Base-by-base conservation (phyloP, 2,329 filamentous ascomycete genomes). In the Tothia fuscella region DNA sequence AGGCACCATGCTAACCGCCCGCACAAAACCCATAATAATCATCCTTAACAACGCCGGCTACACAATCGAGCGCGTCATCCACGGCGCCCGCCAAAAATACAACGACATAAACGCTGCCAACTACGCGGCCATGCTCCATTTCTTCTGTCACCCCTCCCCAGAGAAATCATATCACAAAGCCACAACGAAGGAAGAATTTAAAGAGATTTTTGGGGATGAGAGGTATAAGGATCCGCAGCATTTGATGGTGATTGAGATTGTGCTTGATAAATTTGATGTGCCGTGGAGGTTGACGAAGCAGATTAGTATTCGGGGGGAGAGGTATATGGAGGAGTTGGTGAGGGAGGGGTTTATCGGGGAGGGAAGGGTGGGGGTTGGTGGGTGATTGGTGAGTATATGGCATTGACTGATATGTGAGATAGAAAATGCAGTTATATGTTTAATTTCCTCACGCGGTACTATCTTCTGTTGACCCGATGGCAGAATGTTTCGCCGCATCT, bases 1-100 rank as follows among this genome's bases (percentile, higher is more conserved):
- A 3, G 70, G 71, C 9, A 78, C 74, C 2, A 80, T 81, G 50
- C 73, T 82, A 49, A 51, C 52, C 39, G 50, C 56, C 2, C 49
- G 57, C 6, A 49, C 59, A 14, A 54, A 54, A 6, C 51, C 54
- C 2, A 48, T 65, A 5, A 53, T 68, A 5, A 58, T 68, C 44
- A 51, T 69, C 5, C 57, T 68, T 19, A 66, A 67, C 45, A 69
- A 69, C 43, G 56, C 56, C 1, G 66, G 66, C 2, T 69, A 69
- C 46, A 67, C 65, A 0, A 58, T 68, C 44, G 66, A 69, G 53
- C 50, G 66, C 3, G 49, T 65, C 34, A 66, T 69, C 28, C 65
- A 67, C 56, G 66, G 66, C 16, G 57, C 59, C 25, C 48, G 53
- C 13, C 54, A 61, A 48, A 52, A 51, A 6, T 63, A 62, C 52